phyloP scores from a whole-genome alignment of 768 basidiomycete genomes.

The Lactifluus subvellereus region DNA sequence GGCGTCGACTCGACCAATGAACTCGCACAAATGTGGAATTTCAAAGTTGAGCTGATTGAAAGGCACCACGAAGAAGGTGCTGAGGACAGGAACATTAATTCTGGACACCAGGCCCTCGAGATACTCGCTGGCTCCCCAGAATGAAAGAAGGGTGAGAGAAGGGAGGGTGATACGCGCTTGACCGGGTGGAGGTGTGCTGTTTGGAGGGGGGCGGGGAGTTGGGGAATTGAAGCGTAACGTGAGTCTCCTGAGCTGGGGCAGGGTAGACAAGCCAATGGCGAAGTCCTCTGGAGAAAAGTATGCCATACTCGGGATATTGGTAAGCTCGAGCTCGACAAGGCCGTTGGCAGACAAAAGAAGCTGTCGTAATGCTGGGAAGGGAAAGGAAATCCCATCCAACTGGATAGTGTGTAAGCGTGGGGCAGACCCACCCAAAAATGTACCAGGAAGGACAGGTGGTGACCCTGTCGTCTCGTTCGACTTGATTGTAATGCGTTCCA shows the following conservation, averaged over 20 bases:
- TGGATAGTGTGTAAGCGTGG: neutral
- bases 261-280: neutral
- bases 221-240: neutral
- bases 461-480: conserved; percentile 32
- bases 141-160: neutral
- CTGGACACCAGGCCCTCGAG: neutral
- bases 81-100: neutral
- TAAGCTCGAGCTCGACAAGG: neutral
- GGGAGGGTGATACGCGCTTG: neutral
- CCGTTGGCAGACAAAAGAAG: conserved; percentile 1
- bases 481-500: conserved; percentile 20
- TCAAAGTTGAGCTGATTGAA: conserved; percentile 1
- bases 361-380: neutral
- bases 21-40: neutral
- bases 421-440: neutral
- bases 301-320: neutral
- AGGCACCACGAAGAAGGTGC: neutral
- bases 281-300: neutral
- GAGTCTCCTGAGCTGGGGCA: neutral
- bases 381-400: neutral
- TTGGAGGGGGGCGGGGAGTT: neutral
- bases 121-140: conserved; percentile 1
- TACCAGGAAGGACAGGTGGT: conserved; percentile 26
- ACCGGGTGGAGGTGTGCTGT: neutral
- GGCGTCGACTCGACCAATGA: neutral